These are phyloP conservation scores for Ceraceosorus guamensis DNA, from an alignment of 1,284 basidiomycete species.

Conservation along the genomic window DNA sequence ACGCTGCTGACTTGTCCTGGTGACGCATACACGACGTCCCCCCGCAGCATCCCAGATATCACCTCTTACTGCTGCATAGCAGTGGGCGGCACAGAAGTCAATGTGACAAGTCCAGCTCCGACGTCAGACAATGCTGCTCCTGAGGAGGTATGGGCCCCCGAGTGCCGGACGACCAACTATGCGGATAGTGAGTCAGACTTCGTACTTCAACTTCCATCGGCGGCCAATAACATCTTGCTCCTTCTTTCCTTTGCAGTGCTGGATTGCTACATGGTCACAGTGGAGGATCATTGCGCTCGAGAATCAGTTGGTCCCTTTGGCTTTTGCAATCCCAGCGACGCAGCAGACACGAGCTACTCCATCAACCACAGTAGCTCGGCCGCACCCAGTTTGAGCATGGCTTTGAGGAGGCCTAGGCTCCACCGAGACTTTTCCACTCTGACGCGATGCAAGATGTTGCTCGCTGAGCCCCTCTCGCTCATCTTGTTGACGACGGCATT, in stretches of 20 bases:
- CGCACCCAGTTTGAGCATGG: no score
- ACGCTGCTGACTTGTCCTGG: no score
- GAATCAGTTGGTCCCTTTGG: background rate
- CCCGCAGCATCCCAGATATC: slow-evolving; percentile 24
- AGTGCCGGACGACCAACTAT: slow-evolving; percentile 25
- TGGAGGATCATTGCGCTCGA: background rate
- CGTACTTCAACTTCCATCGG: background rate
- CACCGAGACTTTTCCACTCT: no score
- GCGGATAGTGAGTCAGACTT: slow-evolving; percentile 26
- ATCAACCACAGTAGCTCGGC: no score
- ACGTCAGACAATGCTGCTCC: slow-evolving; percentile 5
- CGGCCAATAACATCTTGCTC: background rate
- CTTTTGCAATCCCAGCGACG: background rate
- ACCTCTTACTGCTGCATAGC: slow-evolving; percentile 36
- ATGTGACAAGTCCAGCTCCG: no score
- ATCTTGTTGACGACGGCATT: no score
- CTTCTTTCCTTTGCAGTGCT: background rate
- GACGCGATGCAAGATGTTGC: no score
- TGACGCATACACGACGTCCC: no score
- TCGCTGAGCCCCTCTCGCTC: no score
- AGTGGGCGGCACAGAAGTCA: slow-evolving; percentile 16
- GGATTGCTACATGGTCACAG: slow-evolving; percentile 4
- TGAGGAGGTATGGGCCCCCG: slow-evolving; percentile 19
- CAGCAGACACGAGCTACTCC: no score
- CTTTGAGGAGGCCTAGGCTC: no score